Percentiles rank a stretch among this genome's conserved stretches.
These are phyloP conservation scores for Botrytis elliptica DNA, from an alignment of 2,329 filamentous ascomycete species.

Conservation along the genomic window DNA sequence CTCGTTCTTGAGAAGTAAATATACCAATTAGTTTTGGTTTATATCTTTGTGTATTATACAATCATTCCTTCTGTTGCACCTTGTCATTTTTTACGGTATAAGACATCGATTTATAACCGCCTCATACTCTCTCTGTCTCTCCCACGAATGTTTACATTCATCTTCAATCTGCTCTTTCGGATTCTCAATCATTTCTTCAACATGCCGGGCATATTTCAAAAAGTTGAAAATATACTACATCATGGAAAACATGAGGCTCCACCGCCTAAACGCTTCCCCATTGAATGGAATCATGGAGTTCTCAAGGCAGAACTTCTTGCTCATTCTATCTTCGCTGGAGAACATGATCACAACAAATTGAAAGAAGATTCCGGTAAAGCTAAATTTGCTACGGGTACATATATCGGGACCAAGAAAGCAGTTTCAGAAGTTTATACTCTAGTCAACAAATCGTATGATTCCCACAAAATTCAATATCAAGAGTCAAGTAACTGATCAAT, in stretches of 20 bases:
- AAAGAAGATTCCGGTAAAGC: background rate
- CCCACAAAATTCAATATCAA: background rate
- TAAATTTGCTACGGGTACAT: constrained; percentile 15
- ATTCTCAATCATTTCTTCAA: background rate
- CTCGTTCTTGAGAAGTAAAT: background rate
- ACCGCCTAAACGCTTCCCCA: background rate
- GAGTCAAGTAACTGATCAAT: background rate
- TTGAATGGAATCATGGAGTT: constrained; percentile 17
- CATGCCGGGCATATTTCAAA: background rate
- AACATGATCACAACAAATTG: background rate
- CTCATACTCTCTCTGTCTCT: background rate
- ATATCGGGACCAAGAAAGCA: constrained; percentile 17
- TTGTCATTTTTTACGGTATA: background rate
- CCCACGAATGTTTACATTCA: background rate
- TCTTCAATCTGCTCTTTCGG: background rate
- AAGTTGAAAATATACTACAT: constrained; percentile 8
- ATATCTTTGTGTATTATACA: background rate
- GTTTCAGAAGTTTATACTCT: constrained; percentile 13
- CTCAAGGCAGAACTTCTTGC: constrained; percentile 15
- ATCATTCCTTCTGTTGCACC: background rate
- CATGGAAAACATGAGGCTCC: constrained; percentile 1
- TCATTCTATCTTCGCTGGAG: constrained; percentile 16
- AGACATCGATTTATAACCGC: background rate
- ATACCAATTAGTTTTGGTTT: constrained; percentile 4
- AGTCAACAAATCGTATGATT: constrained; percentile 10